Conservation (phyloP, 306 rosid species). For the Begonia peltatifolia region DNA sequence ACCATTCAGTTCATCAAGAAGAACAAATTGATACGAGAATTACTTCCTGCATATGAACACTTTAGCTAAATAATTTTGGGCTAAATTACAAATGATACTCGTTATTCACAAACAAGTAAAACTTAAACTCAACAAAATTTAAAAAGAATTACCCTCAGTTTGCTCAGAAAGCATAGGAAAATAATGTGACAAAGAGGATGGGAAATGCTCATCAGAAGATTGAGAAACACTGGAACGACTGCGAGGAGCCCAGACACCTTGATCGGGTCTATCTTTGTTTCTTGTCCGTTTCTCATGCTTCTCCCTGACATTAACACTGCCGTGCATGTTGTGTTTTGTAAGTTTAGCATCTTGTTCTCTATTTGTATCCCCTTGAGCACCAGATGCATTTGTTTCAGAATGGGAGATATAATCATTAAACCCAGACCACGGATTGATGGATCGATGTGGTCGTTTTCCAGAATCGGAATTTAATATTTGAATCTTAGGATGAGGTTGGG, state of each 20-base stretch:
- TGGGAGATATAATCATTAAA: slow-evolving; percentile 29
- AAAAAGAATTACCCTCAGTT: slow-evolving; percentile 41
- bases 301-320: slow-evolving; percentile 31
- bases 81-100: background rate
- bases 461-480: slow-evolving; percentile 47
- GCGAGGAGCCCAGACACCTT: slow-evolving; percentile 96
- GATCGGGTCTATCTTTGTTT: slow-evolving; percentile 96
- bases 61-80: background rate
- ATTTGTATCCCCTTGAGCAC: slow-evolving; percentile 47
- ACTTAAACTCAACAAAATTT: no score
- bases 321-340: slow-evolving; percentile 43
- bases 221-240: slow-evolving; percentile 56
- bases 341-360: slow-evolving; percentile 39
- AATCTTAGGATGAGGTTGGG: slow-evolving; percentile 47
- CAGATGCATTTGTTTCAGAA: slow-evolving; percentile 32
- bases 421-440: slow-evolving; percentile 32
- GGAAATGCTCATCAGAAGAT: slow-evolving; percentile 31
- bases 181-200: slow-evolving; percentile 32
- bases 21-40: slow-evolving; percentile 6
- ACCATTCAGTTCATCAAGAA: slow-evolving; percentile 3
- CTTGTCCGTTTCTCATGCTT: slow-evolving; percentile 74
- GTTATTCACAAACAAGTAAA: no score
- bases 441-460: slow-evolving; percentile 44
- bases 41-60: slow-evolving; percentile 1
- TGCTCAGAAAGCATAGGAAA: slow-evolving; percentile 32